Evolutionary conservation across 768 basidiomycete genomes (phyloP).

Genomic region (Dictyophora rubrovolvata): DNA sequence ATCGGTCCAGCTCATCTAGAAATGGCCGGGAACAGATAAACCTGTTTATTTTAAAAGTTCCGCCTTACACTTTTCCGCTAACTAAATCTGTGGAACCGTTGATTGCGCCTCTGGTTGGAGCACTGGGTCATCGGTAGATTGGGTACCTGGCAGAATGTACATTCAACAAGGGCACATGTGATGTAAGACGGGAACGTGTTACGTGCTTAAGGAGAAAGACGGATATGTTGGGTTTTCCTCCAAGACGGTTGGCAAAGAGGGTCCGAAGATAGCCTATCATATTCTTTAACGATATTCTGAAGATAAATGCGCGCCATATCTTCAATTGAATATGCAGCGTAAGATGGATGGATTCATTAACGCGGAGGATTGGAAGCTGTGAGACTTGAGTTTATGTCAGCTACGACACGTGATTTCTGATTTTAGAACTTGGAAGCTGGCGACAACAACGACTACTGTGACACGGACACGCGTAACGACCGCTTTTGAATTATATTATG

Average conservation of each 20-base stretch:
- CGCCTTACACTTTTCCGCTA: constrained; percentile 16
- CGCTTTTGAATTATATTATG: too few species aligned
- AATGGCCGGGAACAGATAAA: constrained; percentile 19
- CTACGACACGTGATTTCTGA: too few species aligned
- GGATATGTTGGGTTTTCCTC: constrained; percentile 3
- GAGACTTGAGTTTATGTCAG: too few species aligned
- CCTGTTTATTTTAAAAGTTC: constrained; percentile 6
- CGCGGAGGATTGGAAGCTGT: too few species aligned
- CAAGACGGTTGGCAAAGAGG: constrained; percentile 13
- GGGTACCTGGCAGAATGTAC: background rate
- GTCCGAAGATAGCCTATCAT: too few species aligned
- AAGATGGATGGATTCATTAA: too few species aligned
- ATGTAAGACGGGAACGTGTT: constrained; percentile 13
- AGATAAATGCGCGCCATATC: too few species aligned
- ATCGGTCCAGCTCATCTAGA: constrained; percentile 24
- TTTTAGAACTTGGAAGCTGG: too few species aligned
- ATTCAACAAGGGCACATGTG: constrained; percentile 21
- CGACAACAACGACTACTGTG: too few species aligned
- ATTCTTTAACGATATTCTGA: too few species aligned
- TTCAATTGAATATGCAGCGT: too few species aligned
- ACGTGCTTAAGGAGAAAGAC: constrained; percentile 18
- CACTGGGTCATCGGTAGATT: background rate
- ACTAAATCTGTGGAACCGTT: constrained; percentile 14
- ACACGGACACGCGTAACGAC: too few species aligned
- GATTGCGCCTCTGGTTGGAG: background rate